Evolutionary conservation across 2,329 filamentous ascomycete genomes (phyloP).

Genomic region (Penicillium sp.): DNA sequence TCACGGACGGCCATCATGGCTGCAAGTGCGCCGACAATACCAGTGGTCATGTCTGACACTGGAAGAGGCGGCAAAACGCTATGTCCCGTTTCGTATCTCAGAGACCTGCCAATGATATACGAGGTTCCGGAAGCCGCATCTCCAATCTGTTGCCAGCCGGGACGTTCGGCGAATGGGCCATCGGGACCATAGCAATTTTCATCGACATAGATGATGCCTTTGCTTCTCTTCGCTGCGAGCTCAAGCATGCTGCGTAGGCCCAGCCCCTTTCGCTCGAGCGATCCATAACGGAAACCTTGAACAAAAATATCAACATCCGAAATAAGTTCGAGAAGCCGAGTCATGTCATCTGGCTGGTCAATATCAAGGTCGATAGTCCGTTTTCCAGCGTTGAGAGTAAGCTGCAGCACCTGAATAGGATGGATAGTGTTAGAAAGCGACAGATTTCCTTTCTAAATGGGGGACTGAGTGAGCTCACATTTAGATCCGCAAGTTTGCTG

Average conservation of each 20-base stretch:
- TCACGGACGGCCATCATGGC: constrained; percentile 19
- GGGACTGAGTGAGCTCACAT: no score
- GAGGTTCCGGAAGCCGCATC: constrained; percentile 46
- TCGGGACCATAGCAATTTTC: constrained; percentile 55
- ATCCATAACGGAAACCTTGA: constrained; percentile 54
- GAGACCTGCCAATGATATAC: constrained; percentile 38
- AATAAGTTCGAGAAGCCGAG: constrained; percentile 46
- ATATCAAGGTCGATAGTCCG: constrained; percentile 48
- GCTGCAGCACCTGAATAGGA: constrained; percentile 27
- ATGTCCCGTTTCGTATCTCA: constrained; percentile 25
- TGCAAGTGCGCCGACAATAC: constrained; percentile 19
- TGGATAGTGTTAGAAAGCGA: no score
- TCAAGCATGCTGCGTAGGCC: constrained; percentile 44
- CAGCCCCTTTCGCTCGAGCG: constrained; percentile 36
- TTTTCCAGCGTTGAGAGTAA: constrained; percentile 26
- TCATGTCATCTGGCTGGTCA: constrained; percentile 42
- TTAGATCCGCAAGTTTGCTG: constrained; percentile 40
- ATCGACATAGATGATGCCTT: no score
- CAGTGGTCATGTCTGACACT: constrained; percentile 27
- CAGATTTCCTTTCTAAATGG: no score
- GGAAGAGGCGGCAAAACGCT: constrained; percentile 24
- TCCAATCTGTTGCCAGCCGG: constrained; percentile 56
- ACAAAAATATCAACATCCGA: constrained; percentile 56
- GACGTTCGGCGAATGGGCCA: constrained; percentile 47
- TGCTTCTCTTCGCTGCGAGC: constrained; percentile 44